phyloP scores from a whole-genome alignment of 2,329 filamentous ascomycete species.

The Aspergillus jensenii region DNA sequence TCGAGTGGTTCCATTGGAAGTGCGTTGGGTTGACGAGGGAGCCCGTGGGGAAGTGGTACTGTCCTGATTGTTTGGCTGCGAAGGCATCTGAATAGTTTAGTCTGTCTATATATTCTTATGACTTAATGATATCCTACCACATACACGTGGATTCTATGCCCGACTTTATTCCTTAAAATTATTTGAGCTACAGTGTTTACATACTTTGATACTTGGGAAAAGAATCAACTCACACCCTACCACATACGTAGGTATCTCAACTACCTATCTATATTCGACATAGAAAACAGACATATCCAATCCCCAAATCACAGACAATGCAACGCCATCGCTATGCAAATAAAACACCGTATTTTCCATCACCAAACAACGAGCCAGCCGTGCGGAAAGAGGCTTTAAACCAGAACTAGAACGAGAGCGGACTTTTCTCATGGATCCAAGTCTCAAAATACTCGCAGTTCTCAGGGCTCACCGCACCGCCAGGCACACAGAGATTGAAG shows the following conservation, averaged over 20 bases:
- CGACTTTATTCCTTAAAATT: no score
- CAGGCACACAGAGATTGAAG: conserved; percentile 87
- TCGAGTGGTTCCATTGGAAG: conserved; percentile 68
- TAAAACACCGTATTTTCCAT: conserved; percentile 11
- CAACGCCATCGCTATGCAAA: conserved; percentile 44
- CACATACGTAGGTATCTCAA: background rate
- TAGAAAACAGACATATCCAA: conserved; percentile 7
- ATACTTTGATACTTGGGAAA: no score
- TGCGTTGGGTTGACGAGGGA: conserved; percentile 63
- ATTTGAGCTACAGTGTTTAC: no score
- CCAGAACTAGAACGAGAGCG: conserved; percentile 4
- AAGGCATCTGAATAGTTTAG: conserved; percentile 3
- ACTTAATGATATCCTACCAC: background rate
- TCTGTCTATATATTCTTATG: background rate
- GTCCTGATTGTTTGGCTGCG: conserved; percentile 49
- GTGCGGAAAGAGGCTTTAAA: background rate
- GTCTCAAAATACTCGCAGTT: conserved; percentile 89
- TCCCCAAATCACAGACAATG: conserved; percentile 16
- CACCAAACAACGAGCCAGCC: background rate
- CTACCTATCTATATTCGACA: conserved; percentile 1
- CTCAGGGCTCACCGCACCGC: conserved; percentile 82
- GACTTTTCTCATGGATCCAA: conserved; percentile 59
- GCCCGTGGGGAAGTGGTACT: conserved; percentile 60
- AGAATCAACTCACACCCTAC: no score
- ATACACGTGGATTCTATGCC: background rate